Evolutionary conservation across 805 yeast genomes (phyloP), one percentile per base, ranked within the genome.

Genomic region (Komagataella kurtzmanii): DNA sequence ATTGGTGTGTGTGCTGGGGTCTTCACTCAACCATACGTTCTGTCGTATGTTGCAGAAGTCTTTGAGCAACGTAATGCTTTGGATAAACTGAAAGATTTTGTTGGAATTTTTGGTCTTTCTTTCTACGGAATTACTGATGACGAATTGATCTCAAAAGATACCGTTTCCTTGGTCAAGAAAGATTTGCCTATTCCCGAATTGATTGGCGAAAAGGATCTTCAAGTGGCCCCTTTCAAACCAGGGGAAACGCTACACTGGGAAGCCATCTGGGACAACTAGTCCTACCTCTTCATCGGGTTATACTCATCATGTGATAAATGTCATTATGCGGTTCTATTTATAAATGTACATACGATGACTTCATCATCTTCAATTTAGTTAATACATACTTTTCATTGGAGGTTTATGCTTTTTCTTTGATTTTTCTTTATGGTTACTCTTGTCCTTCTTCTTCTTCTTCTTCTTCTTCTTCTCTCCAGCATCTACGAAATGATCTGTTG

Each of bases 1-100:
- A 70, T 73, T 44, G 91, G 90, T 19, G 97, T 91, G 17, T 88
- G 97, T 61, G 99, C 99, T n/a, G 99, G 99, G 61, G 97, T 93
- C 7, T 93, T 78, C 68, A 87, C 98, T 1, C 99, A 93, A 66
- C 77, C 87, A 19, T 79, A 79, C 58, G 96, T 85, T 1, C 66
- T 93, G 17, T 73, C 89, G 7, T 93, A 91, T 57, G 69, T 93
- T 24, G 97, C 98, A 2, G 85, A 90, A 65, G 79, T 86, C 1
- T 93, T 95, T 61, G 95, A 86, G 24, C 66, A 73, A 51, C 74
- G 68, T 17, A 81, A 76, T 12, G 77, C 80, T 55, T 68, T 93
- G 47, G 83, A 83, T 47, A 77, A 77, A 53, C 72, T 93, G 58
- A 80, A 76, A 59, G 77, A 70, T 36, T 93, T 93, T 65, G 96